These are phyloP conservation scores for Mycena sp. DNA, from an alignment of 1,284 basidiomycete genomes.

Conservation along the genomic window DNA sequence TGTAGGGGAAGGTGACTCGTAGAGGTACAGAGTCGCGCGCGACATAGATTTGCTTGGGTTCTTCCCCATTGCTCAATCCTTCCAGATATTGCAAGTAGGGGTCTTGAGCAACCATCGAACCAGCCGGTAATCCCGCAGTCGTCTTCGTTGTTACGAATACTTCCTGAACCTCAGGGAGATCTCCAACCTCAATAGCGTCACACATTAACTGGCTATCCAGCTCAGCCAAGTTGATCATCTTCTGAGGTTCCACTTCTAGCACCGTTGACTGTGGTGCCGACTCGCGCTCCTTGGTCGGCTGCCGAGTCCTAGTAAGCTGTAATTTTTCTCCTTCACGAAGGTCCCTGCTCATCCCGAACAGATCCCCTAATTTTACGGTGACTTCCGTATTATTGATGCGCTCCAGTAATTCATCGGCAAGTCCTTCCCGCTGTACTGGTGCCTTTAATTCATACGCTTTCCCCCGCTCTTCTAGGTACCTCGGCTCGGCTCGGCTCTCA, in stretches of 20 bases:
- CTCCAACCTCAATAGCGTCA: background rate
- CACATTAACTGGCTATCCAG: background rate
- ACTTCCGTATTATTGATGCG: too few species aligned
- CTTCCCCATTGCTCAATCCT: conserved; percentile 7
- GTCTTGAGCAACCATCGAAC: conserved; percentile 22
- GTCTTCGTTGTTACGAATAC: background rate
- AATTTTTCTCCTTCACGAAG: conserved; percentile 13
- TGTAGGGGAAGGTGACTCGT: conserved; percentile 17
- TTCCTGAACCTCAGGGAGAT: background rate
- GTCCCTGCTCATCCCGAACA: too few species aligned
- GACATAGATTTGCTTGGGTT: conserved; percentile 26
- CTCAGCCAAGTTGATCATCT: background rate
- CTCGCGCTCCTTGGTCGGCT: background rate
- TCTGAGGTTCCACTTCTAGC: background rate
- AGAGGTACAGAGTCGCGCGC: conserved; percentile 24
- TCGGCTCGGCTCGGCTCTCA: background rate
- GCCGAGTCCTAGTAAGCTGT: conserved; percentile 5
- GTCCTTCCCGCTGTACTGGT: conserved; percentile 12
- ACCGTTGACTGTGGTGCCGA: background rate
- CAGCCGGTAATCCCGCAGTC: conserved; percentile 37
- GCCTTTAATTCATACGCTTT: conserved; percentile 10
- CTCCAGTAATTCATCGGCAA: too few species aligned
- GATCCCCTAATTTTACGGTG: too few species aligned
- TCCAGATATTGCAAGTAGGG: conserved; percentile 17
- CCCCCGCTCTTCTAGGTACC: background rate